Percentiles rank a stretch among this genome's conserved stretches.
Conservation (phyloP, 2,329 filamentous ascomycete species). For the Magnaporthales sp. region DNA sequence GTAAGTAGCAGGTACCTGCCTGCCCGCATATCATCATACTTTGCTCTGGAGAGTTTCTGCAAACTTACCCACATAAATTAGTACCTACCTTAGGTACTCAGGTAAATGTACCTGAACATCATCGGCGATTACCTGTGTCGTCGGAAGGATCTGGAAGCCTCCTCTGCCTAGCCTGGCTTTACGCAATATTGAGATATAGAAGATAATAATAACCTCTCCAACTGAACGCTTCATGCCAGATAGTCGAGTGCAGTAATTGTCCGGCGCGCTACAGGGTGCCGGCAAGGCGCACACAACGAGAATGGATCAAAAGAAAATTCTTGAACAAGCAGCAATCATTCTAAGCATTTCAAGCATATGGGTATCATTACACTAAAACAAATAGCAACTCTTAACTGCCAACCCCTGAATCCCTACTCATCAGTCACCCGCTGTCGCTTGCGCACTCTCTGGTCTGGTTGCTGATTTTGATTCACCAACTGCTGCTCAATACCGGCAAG, state of each 20-base stretch:
- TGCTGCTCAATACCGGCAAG: not conserved
- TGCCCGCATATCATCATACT: too few species aligned
- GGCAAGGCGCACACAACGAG: too few species aligned
- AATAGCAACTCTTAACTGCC: not conserved
- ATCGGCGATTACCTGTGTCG: too few species aligned
- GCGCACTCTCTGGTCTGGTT: constrained; percentile 5
- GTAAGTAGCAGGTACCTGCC: too few species aligned
- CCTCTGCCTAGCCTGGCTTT: too few species aligned
- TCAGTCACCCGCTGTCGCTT: not conserved
- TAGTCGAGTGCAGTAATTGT: not conserved
- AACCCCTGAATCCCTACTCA: not conserved
- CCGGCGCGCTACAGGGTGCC: not conserved
- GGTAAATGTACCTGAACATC: too few species aligned
- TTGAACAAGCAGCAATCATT: not conserved
- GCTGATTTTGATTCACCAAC: constrained; percentile 1
- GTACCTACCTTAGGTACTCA: too few species aligned
- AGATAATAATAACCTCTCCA: not conserved
- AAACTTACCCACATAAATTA: too few species aligned
- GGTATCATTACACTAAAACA: not conserved
- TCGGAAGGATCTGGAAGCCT: too few species aligned
- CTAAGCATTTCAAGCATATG: not conserved
- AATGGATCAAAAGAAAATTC: not conserved
- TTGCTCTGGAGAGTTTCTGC: too few species aligned
- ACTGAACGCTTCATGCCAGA: not conserved
- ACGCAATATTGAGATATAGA: not conserved